Conservation (phyloP, 1,284 basidiomycete genomes). For the Microbotryum lychnidis-dioicae region DNA sequence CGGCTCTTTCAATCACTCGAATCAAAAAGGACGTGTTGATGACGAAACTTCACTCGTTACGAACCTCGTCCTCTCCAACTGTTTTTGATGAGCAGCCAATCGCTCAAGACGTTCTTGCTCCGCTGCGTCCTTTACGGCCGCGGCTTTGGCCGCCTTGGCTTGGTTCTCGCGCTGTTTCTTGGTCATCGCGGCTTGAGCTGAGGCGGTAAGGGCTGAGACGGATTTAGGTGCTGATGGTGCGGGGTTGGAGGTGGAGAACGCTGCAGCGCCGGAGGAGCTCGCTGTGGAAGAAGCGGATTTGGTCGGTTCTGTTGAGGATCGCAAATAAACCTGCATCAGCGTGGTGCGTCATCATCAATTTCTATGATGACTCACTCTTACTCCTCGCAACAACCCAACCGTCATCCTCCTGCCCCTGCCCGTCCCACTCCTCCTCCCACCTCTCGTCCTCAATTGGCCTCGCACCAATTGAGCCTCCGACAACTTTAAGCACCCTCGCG, state of each 20-base stretch:
- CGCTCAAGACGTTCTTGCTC: conserved; percentile 18
- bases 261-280: conserved; percentile 2
- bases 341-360: no score
- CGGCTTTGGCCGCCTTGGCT: conserved; percentile 15
- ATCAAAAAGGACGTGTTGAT: background rate
- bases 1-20: no score
- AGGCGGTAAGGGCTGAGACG: conserved; percentile 13
- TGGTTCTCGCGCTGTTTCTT: conserved; percentile 28
- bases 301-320: conserved; percentile 12
- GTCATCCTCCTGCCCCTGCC: conserved; percentile 1
- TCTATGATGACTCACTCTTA: conserved; percentile 14
- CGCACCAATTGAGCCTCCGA: conserved; percentile 21
- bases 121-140: conserved; percentile 8
- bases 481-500: conserved; percentile 23
- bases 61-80: conserved; percentile 18
- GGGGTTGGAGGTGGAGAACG: background rate
- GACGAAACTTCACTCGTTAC: background rate
- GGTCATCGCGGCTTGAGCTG: conserved; percentile 8
- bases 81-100: conserved; percentile 14
- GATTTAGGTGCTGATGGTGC: background rate
- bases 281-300: conserved; percentile 1
- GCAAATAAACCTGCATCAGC: background rate
- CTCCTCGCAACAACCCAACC: no score
- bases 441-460: background rate
- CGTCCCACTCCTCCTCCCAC: background rate